A percentile compares a stretch with the other conserved stretches of the same genome.
Conservation (phyloP, 148 eudicot species). For the Agrostemma githago region DNA sequence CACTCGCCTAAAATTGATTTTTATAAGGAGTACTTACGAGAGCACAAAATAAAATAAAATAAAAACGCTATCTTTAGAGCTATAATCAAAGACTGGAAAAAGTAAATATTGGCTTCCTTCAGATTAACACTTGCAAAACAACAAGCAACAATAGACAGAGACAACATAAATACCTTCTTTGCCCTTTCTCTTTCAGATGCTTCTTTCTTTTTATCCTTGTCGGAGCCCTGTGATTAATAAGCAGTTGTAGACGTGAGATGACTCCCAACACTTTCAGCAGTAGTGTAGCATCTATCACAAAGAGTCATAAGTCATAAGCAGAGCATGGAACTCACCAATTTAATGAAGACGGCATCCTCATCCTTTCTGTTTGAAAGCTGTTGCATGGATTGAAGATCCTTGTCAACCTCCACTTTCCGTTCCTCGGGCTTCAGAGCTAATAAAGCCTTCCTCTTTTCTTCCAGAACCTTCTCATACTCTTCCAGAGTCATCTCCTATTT, state of each 20-base stretch:
- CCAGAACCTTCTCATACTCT: slow-evolving; percentile 77
- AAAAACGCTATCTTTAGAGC: background rate
- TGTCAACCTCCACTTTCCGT: slow-evolving; percentile 70
- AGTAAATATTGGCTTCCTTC: background rate
- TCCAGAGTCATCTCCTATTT: slow-evolving; percentile 91
- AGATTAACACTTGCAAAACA: background rate
- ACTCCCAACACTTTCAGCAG: background rate
- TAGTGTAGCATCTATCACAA: background rate
- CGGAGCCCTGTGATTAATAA: slow-evolving; percentile 49
- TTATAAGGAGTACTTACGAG: background rate
- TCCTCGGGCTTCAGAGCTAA: slow-evolving; percentile 59
- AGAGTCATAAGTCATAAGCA: background rate
- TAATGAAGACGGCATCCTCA: slow-evolving; percentile 58
- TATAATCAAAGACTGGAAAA: background rate
- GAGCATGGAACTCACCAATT: slow-evolving; percentile 45
- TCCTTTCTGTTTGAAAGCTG: slow-evolving; percentile 71
- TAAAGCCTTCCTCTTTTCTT: slow-evolving; percentile 84
- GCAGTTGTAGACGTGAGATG: background rate
- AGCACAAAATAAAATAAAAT: background rate
- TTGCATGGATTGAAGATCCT: slow-evolving; percentile 77
- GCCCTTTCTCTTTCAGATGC: slow-evolving; percentile 74
- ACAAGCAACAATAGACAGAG: background rate
- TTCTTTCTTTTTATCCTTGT: slow-evolving; percentile 80
- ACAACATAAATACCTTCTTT: slow-evolving; percentile 54
- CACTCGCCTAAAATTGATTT: background rate